A percentile compares a stretch with the other conserved stretches of the same genome.
These are phyloP conservation scores for Alternaria sp. DNA, from an alignment of 2,329 filamentous ascomycete species.

Conservation along the genomic window DNA sequence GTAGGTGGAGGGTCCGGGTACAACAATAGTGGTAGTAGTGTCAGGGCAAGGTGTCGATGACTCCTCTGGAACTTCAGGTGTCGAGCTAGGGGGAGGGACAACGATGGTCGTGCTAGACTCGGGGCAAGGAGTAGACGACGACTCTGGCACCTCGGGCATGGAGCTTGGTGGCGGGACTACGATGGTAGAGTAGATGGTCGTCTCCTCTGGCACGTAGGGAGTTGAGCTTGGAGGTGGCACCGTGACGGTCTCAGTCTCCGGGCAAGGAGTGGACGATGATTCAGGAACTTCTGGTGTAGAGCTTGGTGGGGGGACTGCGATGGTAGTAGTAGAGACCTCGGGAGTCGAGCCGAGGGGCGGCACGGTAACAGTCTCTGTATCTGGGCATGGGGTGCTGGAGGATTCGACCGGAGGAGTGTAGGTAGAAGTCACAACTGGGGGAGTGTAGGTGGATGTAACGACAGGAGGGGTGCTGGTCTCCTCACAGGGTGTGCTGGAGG, in stretches of 20 bases:
- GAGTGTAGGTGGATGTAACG: neutral
- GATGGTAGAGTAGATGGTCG: slow-evolving; percentile 1
- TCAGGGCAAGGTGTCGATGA: neutral
- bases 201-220: neutral
- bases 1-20: neutral
- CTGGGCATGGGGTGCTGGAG: slow-evolving; percentile 11
- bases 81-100: slow-evolving; percentile 8
- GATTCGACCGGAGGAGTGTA: neutral
- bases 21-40: neutral
- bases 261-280: slow-evolving; percentile 1
- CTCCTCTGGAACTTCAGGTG: slow-evolving; percentile 3
- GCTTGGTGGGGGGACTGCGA: neutral
- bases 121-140: slow-evolving; percentile 1
- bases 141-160: neutral
- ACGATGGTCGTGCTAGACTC: neutral
- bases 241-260: neutral
- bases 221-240: slow-evolving; percentile 3
- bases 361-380: slow-evolving; percentile 1
- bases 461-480: neutral
- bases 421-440: neutral
- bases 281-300: neutral
- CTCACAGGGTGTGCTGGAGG: slow-evolving; percentile 6
- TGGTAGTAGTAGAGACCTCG: slow-evolving; percentile 1
- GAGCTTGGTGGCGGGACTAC: neutral
- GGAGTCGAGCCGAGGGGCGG: neutral